These are phyloP conservation scores for Chenopodium album DNA, from an alignment of 148 eudicot genomes.

Conservation along the genomic window DNA sequence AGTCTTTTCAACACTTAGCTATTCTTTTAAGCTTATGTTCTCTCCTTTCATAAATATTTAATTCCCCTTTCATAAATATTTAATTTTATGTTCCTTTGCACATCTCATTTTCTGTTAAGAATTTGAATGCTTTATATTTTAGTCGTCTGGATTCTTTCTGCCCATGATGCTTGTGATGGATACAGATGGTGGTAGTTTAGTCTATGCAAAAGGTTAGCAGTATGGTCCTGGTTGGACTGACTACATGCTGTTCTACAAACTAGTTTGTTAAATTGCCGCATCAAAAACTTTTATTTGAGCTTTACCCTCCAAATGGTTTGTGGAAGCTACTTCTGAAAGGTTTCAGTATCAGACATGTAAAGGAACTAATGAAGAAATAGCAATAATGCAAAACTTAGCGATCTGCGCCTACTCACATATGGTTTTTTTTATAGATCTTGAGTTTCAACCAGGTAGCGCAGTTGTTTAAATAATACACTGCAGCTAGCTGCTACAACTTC, in stretches of 20 bases:
- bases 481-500: conserved; percentile 10
- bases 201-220: background rate
- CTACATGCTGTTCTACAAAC: background rate
- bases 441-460: conserved; percentile 3
- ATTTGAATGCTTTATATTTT: background rate
- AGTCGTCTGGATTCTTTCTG: background rate
- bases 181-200: conserved; percentile 15
- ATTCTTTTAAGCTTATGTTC: conserved; percentile 1
- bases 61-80: background rate
- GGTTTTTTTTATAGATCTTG: background rate
- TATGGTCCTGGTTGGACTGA: background rate
- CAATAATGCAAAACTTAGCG: background rate
- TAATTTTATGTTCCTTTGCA: background rate
- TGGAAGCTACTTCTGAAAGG: background rate
- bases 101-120: background rate
- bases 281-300: background rate
- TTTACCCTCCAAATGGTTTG: background rate
- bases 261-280: background rate
- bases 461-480: background rate
- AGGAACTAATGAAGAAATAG: conserved; percentile 6
- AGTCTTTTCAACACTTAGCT: conserved; percentile 17
- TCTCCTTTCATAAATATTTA: background rate
- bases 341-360: background rate
- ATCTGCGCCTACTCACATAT: background rate
- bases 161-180: conserved; percentile 11